Evolutionary conservation across 164 flowering plant genomes (phyloP).

Genomic region (Sextonia rubra): DNA sequence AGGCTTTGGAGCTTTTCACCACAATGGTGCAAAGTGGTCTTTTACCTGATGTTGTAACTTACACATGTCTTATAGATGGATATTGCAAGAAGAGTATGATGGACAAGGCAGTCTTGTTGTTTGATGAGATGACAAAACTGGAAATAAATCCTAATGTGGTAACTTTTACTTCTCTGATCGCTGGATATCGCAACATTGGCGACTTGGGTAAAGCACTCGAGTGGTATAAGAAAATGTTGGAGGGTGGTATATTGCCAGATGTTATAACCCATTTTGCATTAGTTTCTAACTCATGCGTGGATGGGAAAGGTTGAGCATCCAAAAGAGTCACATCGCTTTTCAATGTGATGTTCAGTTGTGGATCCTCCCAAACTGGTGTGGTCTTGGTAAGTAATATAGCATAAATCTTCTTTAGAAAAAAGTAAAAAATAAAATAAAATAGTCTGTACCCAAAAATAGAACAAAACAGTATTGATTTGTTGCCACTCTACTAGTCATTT

Average conservation of each 20-base stretch:
- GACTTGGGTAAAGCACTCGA: conserved; percentile 24
- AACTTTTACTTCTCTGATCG: conserved; percentile 34
- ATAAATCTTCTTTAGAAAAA: neutral
- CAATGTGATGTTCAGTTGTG: too few relatives aligned
- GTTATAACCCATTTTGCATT: conserved; percentile 12
- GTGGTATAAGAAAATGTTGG: conserved; percentile 34
- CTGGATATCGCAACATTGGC: conserved; percentile 31
- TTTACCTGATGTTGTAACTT: conserved; percentile 43
- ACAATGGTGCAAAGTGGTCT: conserved; percentile 34
- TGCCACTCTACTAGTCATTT: too few relatives aligned
- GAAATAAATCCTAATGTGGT: conserved; percentile 32
- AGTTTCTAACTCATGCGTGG: conserved; percentile 2
- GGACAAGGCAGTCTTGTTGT: conserved; percentile 27
- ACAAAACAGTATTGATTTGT: too few relatives aligned
- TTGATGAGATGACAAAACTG: conserved; percentile 33
- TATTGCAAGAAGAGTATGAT: conserved; percentile 30
- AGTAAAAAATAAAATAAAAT: too few relatives aligned
- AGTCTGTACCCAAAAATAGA: too few relatives aligned
- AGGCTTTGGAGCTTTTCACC: conserved; percentile 29
- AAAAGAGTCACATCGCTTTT: neutral
- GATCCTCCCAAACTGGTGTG: neutral
- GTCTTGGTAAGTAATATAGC: conserved; percentile 3
- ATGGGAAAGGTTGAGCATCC: neutral
- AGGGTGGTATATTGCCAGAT: conserved; percentile 30
- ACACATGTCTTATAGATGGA: conserved; percentile 51